These are phyloP conservation scores for Candida vaughaniae DNA, from an alignment of 805 yeast genomes.

Conservation along the genomic window DNA sequence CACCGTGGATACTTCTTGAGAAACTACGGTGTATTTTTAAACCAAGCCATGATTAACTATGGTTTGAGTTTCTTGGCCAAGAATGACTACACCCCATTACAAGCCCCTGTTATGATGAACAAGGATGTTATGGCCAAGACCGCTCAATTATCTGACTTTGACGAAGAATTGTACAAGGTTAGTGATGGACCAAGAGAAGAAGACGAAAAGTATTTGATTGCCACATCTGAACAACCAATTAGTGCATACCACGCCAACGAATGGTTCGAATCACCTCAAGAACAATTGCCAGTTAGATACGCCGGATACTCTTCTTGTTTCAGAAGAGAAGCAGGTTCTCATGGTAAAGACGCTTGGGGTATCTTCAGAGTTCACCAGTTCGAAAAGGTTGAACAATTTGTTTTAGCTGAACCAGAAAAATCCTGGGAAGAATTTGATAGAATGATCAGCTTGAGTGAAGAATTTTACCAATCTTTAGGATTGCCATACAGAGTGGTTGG, in stretches of 20 bases:
- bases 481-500: constrained; percentile 97
- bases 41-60: constrained; percentile 96
- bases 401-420: constrained; percentile 94
- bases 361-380: constrained; percentile 98
- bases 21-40: constrained; percentile 93
- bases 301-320: constrained; percentile 99
- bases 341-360: constrained; percentile 99
- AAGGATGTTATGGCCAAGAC: constrained; percentile 99
- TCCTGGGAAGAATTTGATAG: constrained; percentile 97
- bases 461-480: constrained; percentile 86
- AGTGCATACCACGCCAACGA: constrained; percentile 96
- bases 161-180: constrained; percentile 96
- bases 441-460: constrained; percentile 90
- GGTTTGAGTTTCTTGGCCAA: constrained; percentile 82
- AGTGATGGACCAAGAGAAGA: constrained; percentile 69
- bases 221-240: constrained; percentile 98
- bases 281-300: constrained; percentile 93
- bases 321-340: constrained; percentile 99
- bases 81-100: constrained; percentile 83
- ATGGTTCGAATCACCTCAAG: constrained; percentile 97
- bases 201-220: constrained; percentile 96
- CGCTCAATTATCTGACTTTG: constrained; percentile 96
- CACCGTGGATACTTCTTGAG: constrained; percentile 98
- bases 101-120: constrained; percentile 99
- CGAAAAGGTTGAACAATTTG: constrained; percentile 97